phyloP scores from a whole-genome alignment of 352 stramenopile genomes.

The Phytophthora fragariae region DNA sequence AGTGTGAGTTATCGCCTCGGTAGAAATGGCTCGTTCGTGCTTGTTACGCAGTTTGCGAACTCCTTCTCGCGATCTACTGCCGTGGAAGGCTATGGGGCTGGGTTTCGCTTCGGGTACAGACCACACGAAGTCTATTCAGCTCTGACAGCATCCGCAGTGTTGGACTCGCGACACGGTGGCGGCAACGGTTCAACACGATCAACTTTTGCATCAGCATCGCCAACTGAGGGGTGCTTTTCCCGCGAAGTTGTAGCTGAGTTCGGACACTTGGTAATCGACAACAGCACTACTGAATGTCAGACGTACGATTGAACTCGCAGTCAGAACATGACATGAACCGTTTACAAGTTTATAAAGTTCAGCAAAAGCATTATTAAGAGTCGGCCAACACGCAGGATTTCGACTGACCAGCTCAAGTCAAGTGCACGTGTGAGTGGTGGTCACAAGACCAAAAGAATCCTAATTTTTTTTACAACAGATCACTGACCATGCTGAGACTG shows the following conservation, averaged over 20 bases:
- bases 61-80: slow-evolving; percentile 45
- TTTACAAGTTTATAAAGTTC: too few relatives aligned
- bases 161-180: slow-evolving; percentile 28
- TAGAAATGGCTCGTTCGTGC: slow-evolving; percentile 44
- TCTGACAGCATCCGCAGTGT: slow-evolving; percentile 32
- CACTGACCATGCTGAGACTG: too few relatives aligned
- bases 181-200: slow-evolving; percentile 34
- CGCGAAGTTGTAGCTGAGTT: slow-evolving; percentile 20
- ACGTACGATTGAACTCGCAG: slow-evolving; percentile 15
- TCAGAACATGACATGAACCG: not conserved
- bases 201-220: slow-evolving; percentile 26
- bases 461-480: too few relatives aligned
- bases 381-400: too few relatives aligned
- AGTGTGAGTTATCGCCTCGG: slow-evolving; percentile 54
- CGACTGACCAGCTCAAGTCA: too few relatives aligned
- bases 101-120: slow-evolving; percentile 25
- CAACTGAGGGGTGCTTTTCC: slow-evolving; percentile 28
- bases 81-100: slow-evolving; percentile 25
- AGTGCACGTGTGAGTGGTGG: too few relatives aligned
- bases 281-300: slow-evolving; percentile 24
- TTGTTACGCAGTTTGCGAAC: slow-evolving; percentile 56
- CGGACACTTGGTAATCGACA: slow-evolving; percentile 25
- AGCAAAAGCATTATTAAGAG: too few relatives aligned
- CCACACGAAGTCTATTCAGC: slow-evolving; percentile 21
- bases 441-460: too few relatives aligned